Base-by-base conservation (phyloP, 2,329 filamentous ascomycete genomes). In the Colletotrichum sp. region DNA sequence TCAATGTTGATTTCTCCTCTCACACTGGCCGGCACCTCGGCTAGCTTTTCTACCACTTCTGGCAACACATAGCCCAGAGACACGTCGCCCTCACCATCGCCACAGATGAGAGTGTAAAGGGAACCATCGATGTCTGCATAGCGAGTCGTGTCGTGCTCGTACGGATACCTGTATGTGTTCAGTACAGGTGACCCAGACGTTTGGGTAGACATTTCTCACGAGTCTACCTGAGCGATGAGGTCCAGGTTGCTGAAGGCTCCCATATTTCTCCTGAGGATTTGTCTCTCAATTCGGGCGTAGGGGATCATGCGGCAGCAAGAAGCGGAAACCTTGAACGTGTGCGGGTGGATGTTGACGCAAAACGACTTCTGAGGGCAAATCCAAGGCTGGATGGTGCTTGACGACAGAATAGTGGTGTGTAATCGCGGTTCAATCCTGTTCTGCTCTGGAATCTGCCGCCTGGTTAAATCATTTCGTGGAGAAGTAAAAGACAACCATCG, bases 51-150 rank as follows among this genome's bases (percentile, higher is more conserved):
- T 65, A 91, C 81, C 29, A 92, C 89, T 8, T 82, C 79, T 27
- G 86, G 83, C n/a, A 86, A 83, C 77, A 93, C 82, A 78, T 90
- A 91, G 58, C 93, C 93, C 33, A 96, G 89, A 3, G 90, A 88
- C 15, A 89, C 89, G 1, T 87, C 89, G 21, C 93, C 93, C 8
- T 93, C 84, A 16, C 87, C 88, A 72, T 93, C 89, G 73, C 91
- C 85, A 85, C 90, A 92, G 12, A 91, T 84, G 15, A 93, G 84
- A 18, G 94, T 91, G 80, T 92, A 94, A 76, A 98, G 88, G 31
- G 86, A 87, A 78, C 91, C 89, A 72, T 90, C 83, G 75, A 90
- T 84, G 57, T 85, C 82, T 58, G 88, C 84, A 82, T 93, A 91
- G 65, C 86, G 85, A 72, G 88, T 81, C 12, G 90, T 88, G 76